Evolutionary conservation across 495 filamentous ascomycete species (phyloP), one percentile per base, ranked within the genome.

Genomic region (Aspergillus coremiiformis): DNA sequence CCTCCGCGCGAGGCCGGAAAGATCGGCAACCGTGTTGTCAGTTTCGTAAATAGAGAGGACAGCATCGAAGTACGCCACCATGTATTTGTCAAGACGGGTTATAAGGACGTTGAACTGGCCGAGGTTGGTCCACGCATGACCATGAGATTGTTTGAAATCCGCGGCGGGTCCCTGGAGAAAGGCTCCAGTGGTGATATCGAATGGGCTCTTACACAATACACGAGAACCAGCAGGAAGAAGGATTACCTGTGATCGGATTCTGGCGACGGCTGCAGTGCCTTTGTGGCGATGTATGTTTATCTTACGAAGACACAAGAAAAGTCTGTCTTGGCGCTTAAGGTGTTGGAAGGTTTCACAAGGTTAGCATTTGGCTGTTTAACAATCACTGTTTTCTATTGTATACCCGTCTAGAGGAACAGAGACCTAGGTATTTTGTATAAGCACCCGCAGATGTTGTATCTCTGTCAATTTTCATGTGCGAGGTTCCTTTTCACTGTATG

Each of bases 91-190:
- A 83, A 84, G 68, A 93, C 88, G 5, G 81, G 86, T 14, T 93
- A 90, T 64, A 79, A 91, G 58, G 86, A 84, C 54, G 90, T 97
- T 10, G 92, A 97, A 69, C 70, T 98, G 54, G 87, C 89, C 15
- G 93, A 98, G 67, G 94, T 98, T 37, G 93, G 93, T 0, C 93
- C 93, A 4, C 77, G 93, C 50, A 95, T 97, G 86, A 94, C 91
- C 5, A 94, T 99, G 90, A 80, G 87, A 61, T 77, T 90, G 22
- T 99, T 97, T 70, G 89, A 95, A 66, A 95, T 99, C 53, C 78
- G 90, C 43, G 84, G 87, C 47, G 92, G 93, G n/a, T 93, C 92
- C 2, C 72, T 95, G 41, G 93, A 96, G 63, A 94, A 92, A 55
- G 70, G 67, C 60, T 95, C 94, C 57, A 87, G 90, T 57, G 92